Conservation (phyloP, 805 yeast genomes). For the Candida dajiaensis region DNA sequence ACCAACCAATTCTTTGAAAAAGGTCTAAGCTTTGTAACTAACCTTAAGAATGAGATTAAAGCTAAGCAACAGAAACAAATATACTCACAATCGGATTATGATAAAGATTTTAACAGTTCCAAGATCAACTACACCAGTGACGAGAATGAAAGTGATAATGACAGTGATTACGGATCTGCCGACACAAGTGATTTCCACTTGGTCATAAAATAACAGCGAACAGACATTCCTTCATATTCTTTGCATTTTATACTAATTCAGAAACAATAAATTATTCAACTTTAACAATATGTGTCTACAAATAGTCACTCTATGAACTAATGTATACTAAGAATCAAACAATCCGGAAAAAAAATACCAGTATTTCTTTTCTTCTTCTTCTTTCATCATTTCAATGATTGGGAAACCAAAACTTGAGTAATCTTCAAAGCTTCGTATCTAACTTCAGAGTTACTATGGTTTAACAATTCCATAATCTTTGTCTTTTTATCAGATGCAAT, state of each 20-base stretch:
- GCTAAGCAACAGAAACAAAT: slow-evolving; percentile 25
- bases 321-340: neutral
- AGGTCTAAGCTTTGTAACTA: slow-evolving; percentile 17
- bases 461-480: slow-evolving; percentile 79
- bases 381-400: slow-evolving; percentile 45
- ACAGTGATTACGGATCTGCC: slow-evolving; percentile 22
- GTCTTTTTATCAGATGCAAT: slow-evolving; percentile 60
- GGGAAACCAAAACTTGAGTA: slow-evolving; percentile 89
- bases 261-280: no score
- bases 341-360: slow-evolving; percentile 4
- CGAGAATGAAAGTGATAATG: slow-evolving; percentile 13
- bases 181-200: slow-evolving; percentile 22
- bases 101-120: slow-evolving; percentile 1
- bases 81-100: slow-evolving; percentile 4
- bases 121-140: slow-evolving; percentile 18
- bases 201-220: slow-evolving; percentile 18
- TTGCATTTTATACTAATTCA: neutral
- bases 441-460: slow-evolving; percentile 75
- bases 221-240: no score
- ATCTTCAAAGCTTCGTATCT: slow-evolving; percentile 94
- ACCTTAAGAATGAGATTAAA: slow-evolving; percentile 26
- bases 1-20: slow-evolving; percentile 17
- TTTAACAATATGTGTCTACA: neutral
- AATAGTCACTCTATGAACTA: neutral
- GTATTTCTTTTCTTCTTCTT: neutral